Percentiles rank a stretch among this genome's conserved stretches.
Evolutionary conservation across 495 filamentous ascomycete genomes (phyloP).

Genomic region (Aspergillus diversus): DNA sequence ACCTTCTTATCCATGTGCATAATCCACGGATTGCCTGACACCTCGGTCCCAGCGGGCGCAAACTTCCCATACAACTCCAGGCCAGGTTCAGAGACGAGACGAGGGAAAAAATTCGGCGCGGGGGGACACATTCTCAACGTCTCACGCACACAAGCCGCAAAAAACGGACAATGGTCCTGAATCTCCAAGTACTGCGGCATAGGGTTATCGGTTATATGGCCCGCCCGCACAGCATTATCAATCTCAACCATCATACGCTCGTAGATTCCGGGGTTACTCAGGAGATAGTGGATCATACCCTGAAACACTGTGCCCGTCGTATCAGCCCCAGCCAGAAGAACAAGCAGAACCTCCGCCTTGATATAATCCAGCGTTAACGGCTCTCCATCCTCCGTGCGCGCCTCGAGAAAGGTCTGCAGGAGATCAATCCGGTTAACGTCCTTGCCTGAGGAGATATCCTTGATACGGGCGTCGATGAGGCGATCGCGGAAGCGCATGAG

Average conservation of each 20-base stretch:
- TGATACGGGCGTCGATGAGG: constrained; percentile 28
- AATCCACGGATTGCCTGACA: constrained; percentile 58
- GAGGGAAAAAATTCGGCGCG: constrained; percentile 50
- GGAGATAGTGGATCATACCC: constrained; percentile 55
- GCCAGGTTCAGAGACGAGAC: constrained; percentile 54
- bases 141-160: constrained; percentile 55
- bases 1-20: constrained; percentile 53
- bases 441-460: constrained; percentile 15
- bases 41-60: constrained; percentile 61
- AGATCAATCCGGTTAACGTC: constrained; percentile 27
- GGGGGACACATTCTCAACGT: constrained; percentile 58
- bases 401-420: constrained; percentile 45
- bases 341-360: constrained; percentile 57
- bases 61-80: constrained; percentile 55
- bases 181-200: constrained; percentile 48
- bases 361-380: constrained; percentile 53
- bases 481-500: constrained; percentile 55
- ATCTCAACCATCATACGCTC: constrained; percentile 61
- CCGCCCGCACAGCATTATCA: constrained; percentile 46
- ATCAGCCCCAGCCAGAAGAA: constrained; percentile 67
- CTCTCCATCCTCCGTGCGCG: constrained; percentile 48
- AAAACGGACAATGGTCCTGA: constrained; percentile 49
- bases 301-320: constrained; percentile 62
- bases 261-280: constrained; percentile 51
- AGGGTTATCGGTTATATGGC: constrained; percentile 32